phyloP scores from a whole-genome alignment of 2,329 filamentous ascomycete genomes.

The Keithomyces neogunnii region DNA sequence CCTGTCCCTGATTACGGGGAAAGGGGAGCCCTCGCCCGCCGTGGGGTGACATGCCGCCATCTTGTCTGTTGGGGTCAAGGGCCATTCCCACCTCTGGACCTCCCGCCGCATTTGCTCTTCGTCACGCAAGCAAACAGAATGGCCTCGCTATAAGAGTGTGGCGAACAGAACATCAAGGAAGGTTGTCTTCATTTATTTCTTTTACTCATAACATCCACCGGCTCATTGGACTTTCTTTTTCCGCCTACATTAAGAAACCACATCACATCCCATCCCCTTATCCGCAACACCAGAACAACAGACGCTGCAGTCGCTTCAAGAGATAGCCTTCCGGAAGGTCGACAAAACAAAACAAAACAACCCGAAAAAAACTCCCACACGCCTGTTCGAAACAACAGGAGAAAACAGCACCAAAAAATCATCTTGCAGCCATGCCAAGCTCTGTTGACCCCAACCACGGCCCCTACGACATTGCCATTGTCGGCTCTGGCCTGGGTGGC shows the following conservation, averaged over 20 bases:
- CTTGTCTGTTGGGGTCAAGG: too few relatives aligned
- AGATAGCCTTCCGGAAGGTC: too few relatives aligned
- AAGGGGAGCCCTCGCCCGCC: too few relatives aligned
- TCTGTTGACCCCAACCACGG: not conserved
- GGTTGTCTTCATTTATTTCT: not conserved
- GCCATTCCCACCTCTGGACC: not conserved
- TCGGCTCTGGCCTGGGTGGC: conserved; percentile 32
- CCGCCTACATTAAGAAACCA: not conserved
- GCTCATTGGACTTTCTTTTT: not conserved
- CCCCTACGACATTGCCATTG: conserved; percentile 24
- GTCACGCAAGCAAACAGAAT: not conserved
- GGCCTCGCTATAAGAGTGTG: not conserved
- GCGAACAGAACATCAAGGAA: not conserved
- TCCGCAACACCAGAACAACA: not conserved
- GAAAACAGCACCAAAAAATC: not conserved
- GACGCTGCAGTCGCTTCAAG: not conserved
- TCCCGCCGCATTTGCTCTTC: not conserved
- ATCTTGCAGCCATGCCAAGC: not conserved
- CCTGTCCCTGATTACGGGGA: too few relatives aligned
- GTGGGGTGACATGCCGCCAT: too few relatives aligned
- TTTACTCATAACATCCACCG: not conserved
- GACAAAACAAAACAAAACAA: not conserved
- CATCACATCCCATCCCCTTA: not conserved
- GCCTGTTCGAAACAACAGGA: not conserved
- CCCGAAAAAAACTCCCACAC: not conserved